Conservation (phyloP, 345 rosid genomes). For the Citrus cavaleriei region DNA sequence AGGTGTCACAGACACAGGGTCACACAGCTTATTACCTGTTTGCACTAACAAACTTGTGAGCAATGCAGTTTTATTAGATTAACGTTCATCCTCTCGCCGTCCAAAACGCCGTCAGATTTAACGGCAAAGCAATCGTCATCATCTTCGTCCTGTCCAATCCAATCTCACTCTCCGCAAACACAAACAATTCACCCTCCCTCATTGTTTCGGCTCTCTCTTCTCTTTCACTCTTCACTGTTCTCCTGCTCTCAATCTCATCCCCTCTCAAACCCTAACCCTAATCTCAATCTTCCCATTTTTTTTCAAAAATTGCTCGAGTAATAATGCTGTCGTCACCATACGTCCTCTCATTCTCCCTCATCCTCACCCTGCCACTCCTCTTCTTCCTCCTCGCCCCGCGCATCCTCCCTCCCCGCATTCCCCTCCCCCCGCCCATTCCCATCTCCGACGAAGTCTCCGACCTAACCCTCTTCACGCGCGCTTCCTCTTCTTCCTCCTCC, state of each 20-base stretch:
- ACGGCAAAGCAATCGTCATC: neutral
- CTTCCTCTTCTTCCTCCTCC: slow-evolving; percentile 41
- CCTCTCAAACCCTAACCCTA: neutral
- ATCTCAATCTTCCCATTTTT: neutral
- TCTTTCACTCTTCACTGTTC: neutral
- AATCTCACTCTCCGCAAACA: no score
- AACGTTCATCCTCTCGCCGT: neutral
- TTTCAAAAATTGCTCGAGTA: neutral
- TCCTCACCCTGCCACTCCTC: slow-evolving; percentile 44
- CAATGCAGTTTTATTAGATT: no score
- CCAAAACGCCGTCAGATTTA: neutral
- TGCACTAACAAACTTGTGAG: no score
- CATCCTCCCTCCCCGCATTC: slow-evolving; percentile 31
- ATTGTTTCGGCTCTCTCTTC: neutral
- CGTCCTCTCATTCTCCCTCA: slow-evolving; percentile 45
- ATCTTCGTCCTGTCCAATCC: no score
- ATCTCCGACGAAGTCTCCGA: slow-evolving; percentile 72
- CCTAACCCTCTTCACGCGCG: slow-evolving; percentile 58
- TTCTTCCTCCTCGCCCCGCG: slow-evolving; percentile 51
- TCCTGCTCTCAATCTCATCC: no score
- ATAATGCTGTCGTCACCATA: slow-evolving; percentile 55
- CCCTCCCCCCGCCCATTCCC: slow-evolving; percentile 55
- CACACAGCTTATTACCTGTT: no score
- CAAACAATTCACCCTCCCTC: no score
- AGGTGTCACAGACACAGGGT: no score